phyloP scores from a whole-genome alignment of 106 monocot genomes.

The Dactylorhiza incarnata region DNA sequence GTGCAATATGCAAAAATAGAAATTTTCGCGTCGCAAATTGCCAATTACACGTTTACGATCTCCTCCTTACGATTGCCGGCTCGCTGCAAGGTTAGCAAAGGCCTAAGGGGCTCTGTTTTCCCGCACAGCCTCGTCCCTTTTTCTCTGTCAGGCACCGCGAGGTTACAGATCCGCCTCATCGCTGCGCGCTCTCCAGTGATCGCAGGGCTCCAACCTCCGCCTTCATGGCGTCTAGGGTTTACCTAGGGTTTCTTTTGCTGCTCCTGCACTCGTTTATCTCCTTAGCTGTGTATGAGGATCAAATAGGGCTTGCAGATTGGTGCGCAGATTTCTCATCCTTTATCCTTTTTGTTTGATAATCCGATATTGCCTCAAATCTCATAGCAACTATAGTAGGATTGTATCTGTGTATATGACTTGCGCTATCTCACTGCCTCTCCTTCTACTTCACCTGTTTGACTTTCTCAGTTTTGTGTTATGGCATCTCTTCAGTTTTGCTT shows the following conservation, averaged over 20 bases:
- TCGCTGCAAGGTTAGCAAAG: no score
- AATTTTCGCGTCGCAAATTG: no score
- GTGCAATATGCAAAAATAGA: no score
- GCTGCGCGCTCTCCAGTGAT: conserved; percentile 9
- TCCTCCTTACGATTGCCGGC: no score
- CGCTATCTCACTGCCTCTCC: background rate
- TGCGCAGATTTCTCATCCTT: conserved; percentile 13
- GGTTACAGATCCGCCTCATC: conserved; percentile 12
- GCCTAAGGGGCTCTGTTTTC: no score
- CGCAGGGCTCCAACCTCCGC: background rate
- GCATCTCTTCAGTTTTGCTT: background rate
- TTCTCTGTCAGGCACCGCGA: background rate
- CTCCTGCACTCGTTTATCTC: conserved; percentile 22
- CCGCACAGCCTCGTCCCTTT: background rate
- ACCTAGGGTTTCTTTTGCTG: conserved; percentile 38
- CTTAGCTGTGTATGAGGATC: conserved; percentile 73
- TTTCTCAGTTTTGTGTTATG: background rate
- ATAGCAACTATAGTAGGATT: background rate
- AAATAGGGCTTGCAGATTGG: conserved; percentile 91
- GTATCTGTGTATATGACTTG: background rate
- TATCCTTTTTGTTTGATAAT: background rate
- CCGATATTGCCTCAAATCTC: background rate
- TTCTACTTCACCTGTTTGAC: background rate
- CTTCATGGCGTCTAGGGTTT: conserved; percentile 22
- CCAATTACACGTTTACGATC: no score